Base-by-base conservation (phyloP, 108 stramenopile genomes). In the Craspedostauros australis region DNA sequence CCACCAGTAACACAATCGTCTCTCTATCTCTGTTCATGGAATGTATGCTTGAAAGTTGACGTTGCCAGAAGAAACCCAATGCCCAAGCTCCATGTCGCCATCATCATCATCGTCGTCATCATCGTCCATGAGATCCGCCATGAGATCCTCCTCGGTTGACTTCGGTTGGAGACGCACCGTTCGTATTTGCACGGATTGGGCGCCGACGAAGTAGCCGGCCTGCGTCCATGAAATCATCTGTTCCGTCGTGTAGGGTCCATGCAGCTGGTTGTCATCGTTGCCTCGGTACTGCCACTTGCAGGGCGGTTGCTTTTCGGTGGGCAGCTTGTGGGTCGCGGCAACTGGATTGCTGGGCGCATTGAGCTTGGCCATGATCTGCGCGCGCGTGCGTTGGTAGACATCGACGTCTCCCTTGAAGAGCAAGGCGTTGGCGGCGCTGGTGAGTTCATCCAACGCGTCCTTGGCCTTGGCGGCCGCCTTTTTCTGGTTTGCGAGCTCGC, bases 171-270 rank as follows among this genome's bases (percentile, higher is more conserved):
- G 37, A 11, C 48, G 38, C 20, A 84, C 64, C 5, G 54, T 66
- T 20, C 88, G 77, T 37, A 90, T 75, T 40, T 79, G 79, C 11
- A 91, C 90, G 7, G 83, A 76, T 43, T 78, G 76, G 16, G 53
- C 57, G 11, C 84, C 90, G 32, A 91, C 73, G 62, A 91, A 91
- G 52, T 91, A 91, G 3, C 90, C 90, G 24, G 76, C 67, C 0
- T 76, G 50, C 5, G 67, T 82, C 90, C 90, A 91, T 26, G 54
- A 76, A 41, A 73, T 33, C 90, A 91, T 87, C 62, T 91, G 79
- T 36, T 66, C 64, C 33, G 79, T 86, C n/a, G 86, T 72, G 48
- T 64, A 85, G 2, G 88, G 88, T 27, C 83, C 86, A 46, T 88
- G 86, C 24, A 88, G 72, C 15, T 52, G 21, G 4, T 79, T 71